Percentiles rank a stretch among this genome's conserved stretches.
These are phyloP conservation scores for Neonectria faginata DNA, from an alignment of 2,329 filamentous ascomycete genomes.

Conservation along the genomic window DNA sequence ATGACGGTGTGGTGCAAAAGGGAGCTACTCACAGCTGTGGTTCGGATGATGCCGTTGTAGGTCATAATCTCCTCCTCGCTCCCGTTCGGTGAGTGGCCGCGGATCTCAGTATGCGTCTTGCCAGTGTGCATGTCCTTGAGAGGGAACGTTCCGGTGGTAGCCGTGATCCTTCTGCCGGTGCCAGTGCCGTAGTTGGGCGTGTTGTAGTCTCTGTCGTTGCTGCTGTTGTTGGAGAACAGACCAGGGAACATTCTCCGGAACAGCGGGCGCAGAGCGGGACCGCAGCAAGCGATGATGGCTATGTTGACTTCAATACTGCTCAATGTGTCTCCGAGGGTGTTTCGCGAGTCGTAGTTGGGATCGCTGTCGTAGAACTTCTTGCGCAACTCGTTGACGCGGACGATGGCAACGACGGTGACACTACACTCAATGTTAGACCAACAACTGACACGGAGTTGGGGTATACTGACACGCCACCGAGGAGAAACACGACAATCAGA, in stretches of 20 bases:
- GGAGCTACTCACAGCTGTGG: conserved; percentile 27
- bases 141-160: conserved; percentile 7
- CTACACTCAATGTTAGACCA: conserved; percentile 31
- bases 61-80: conserved; percentile 45
- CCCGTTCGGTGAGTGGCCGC: conserved; percentile 36
- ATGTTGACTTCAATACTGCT: conserved; percentile 53
- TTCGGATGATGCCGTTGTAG: conserved; percentile 40
- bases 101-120: conserved; percentile 37
- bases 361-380: conserved; percentile 33
- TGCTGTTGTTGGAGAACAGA: conserved; percentile 36
- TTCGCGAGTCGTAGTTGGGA: conserved; percentile 42
- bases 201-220: conserved; percentile 27
- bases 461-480: conserved; percentile 53
- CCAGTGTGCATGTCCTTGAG: conserved; percentile 35
- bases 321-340: conserved; percentile 46
- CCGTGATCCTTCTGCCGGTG: conserved; percentile 21
- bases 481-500: conserved; percentile 54
- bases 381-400: conserved; percentile 48
- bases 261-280: conserved; percentile 42
- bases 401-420: conserved; percentile 48
- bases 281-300: conserved; percentile 52
- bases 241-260: conserved; percentile 41
- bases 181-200: conserved; percentile 27
- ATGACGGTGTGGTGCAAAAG: neutral
- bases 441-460: too few species aligned